Evolutionary conservation across 345 rosid genomes (phyloP), one percentile per base, ranked within the genome.

Genomic region (Salix caprea): DNA sequence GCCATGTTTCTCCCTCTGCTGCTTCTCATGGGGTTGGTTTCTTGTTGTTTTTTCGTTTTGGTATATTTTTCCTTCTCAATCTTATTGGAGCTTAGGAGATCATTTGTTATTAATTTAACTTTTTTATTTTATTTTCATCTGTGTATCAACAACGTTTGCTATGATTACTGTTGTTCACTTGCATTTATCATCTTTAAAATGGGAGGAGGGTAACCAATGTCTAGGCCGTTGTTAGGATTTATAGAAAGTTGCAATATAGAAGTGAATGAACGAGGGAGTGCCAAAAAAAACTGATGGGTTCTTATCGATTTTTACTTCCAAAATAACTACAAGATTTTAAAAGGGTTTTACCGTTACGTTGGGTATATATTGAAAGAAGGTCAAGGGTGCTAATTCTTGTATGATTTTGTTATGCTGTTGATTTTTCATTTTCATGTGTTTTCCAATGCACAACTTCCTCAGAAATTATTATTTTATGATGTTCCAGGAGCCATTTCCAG

Each of bases 401-500:
- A 44, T 58, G 4, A n/a, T 58, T n/a, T 58, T 58, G 26, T n/a
- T 11, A 11, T 3, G 28, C 28, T 8, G 62, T 58, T 24, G 24
- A n/a, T 58, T n/a, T n/a, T n/a, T 58, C 28, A 58, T 58, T 24
- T 58, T 58, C 28, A 58, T 23, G 14, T 58, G 28, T n/a, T 58
- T 58, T 4, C 24, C 62, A 58, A 58, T 4, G 4, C 62, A 9
- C 62, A 23, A 10, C 26, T n/a, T 58, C 62, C 62, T 58, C 28
- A 58, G 14, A 11, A 11, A n/a, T 52, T 18, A 1, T 2, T 58
- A 10, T 10, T 32, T 74, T 69, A 71, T 64, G 65, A 50, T 76
- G 39, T 44, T 62, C 64, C 82, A 92, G 97, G 91, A 87, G 68
- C 84, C 94, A 62, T 77, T 85, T 75, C 74, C 87, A 54, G 81